Percentiles rank a stretch among this genome's conserved stretches.
Evolutionary conservation across 108 stramenopile genomes (phyloP).

Genomic region (Conticribra weissflogii): DNA sequence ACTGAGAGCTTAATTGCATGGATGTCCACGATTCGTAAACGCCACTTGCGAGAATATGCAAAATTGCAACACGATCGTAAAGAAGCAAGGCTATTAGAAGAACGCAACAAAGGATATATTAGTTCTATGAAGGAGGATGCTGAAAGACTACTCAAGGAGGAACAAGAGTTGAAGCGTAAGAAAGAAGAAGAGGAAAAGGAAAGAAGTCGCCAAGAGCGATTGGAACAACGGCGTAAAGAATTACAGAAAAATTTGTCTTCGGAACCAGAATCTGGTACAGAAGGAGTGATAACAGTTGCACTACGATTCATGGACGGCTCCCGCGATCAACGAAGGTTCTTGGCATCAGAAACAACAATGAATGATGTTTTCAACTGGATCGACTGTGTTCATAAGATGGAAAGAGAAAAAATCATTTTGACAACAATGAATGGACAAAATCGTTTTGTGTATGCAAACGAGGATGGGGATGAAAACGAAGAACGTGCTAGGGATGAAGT

Average conservation of each 20-base stretch:
- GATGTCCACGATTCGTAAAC: slow-evolving; percentile 69
- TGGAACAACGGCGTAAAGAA: slow-evolving; percentile 55
- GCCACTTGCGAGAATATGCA: slow-evolving; percentile 68
- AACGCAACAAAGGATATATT: slow-evolving; percentile 70
- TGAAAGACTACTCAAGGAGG: slow-evolving; percentile 42
- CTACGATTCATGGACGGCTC: slow-evolving; percentile 53
- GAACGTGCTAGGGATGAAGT: slow-evolving; percentile 11
- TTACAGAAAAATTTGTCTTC: slow-evolving; percentile 57
- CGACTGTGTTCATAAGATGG: slow-evolving; percentile 70
- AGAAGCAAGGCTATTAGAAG: slow-evolving; percentile 55
- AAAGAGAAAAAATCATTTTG: slow-evolving; percentile 73
- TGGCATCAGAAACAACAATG: slow-evolving; percentile 47
- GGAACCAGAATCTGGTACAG: slow-evolving; percentile 50
- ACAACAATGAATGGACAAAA: slow-evolving; percentile 77
- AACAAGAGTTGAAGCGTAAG: slow-evolving; percentile 15
- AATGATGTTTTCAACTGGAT: slow-evolving; percentile 81
- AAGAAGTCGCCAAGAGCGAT: slow-evolving; percentile 26
- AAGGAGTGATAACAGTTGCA: slow-evolving; percentile 64
- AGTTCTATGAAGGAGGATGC: slow-evolving; percentile 58
- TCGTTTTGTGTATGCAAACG: slow-evolving; percentile 67
- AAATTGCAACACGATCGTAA: slow-evolving; percentile 57
- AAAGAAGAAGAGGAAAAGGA: slow-evolving; percentile 47
- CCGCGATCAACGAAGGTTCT: slow-evolving; percentile 54
- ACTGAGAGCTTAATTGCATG: slow-evolving; percentile 60
- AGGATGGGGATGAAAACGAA: slow-evolving; percentile 19